Evolutionary conservation across 2,329 filamentous ascomycete species (phyloP).

Genomic region (Sphaerostilbella broomeana): DNA sequence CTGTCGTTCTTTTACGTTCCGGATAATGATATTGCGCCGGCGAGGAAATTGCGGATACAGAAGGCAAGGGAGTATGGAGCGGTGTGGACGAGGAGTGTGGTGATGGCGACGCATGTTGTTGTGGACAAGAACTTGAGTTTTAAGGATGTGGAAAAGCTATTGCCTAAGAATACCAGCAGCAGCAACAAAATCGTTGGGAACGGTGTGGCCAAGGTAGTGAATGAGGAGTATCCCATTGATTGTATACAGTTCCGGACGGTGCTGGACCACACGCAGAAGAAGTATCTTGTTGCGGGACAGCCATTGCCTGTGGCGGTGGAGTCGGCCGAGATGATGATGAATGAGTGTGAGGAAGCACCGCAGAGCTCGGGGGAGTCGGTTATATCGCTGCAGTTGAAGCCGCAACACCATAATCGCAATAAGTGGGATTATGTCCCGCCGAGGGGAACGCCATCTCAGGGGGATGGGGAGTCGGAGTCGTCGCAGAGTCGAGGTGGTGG

Average conservation of each 20-base stretch:
- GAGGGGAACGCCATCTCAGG: conserved; percentile 31
- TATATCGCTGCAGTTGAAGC: conserved; percentile 44
- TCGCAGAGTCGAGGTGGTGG: conserved; percentile 19
- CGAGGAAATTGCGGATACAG: conserved; percentile 63
- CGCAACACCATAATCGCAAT: conserved; percentile 30
- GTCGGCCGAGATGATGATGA: neutral
- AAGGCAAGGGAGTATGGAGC: conserved; percentile 73
- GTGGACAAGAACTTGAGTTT: conserved; percentile 65
- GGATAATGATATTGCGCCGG: conserved; percentile 64
- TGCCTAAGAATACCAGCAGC: too few species aligned
- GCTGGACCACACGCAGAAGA: conserved; percentile 50
- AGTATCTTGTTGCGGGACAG: conserved; percentile 53
- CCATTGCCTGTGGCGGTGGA: conserved; percentile 7
- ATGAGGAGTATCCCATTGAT: conserved; percentile 62
- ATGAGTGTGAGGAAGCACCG: neutral
- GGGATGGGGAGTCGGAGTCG: conserved; percentile 31
- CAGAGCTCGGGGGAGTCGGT: conserved; percentile 19
- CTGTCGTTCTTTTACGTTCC: conserved; percentile 74
- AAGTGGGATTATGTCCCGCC: conserved; percentile 33
- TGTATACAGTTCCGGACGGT: conserved; percentile 55
- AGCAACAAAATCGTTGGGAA: too few species aligned
- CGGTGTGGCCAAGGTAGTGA: conserved; percentile 46
- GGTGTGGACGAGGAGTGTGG: conserved; percentile 56
- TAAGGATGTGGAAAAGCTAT: conserved; percentile 51
- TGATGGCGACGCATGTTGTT: conserved; percentile 67